Percentiles rank a stretch among this genome's conserved stretches.
These are phyloP conservation scores for Oryza longistaminata DNA, from an alignment of 176 grass and related monocot genomes.

Conservation along the genomic window DNA sequence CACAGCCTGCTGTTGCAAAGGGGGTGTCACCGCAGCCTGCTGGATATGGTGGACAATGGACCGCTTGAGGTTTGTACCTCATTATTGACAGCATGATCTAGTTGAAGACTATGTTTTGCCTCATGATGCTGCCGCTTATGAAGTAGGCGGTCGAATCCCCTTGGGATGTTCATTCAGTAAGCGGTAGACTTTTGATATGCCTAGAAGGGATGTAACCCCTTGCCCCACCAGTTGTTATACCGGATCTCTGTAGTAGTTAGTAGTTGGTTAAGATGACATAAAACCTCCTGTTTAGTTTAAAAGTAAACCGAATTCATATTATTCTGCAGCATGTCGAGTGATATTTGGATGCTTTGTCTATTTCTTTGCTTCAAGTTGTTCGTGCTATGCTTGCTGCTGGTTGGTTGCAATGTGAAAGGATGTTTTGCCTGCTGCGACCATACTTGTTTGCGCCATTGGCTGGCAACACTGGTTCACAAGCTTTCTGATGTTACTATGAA, in stretches of 20 bases:
- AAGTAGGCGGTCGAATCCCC: neutral
- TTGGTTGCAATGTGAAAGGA: neutral
- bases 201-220: neutral
- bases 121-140: neutral
- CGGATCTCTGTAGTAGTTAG: constrained; percentile 8
- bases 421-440: neutral
- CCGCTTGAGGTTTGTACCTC: constrained; percentile 22
- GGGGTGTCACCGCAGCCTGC: constrained; percentile 53
- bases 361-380: neutral
- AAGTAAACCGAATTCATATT: neutral
- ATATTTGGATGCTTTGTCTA: neutral
- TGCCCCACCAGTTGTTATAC: neutral
- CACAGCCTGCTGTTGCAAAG: constrained; percentile 41
- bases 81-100: constrained; percentile 17
- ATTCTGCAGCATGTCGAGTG: neutral
- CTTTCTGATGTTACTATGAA: neutral
- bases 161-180: constrained; percentile 15
- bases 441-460: neutral
- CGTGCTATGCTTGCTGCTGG: neutral
- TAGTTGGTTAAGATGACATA: constrained; percentile 3
- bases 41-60: constrained; percentile 61
- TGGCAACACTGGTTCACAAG: neutral
- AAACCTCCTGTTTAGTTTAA: constrained; percentile 4
- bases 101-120: neutral
- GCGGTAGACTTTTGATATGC: neutral